Evolutionary conservation across 2,329 filamentous ascomycete species (phyloP).

Genomic region (Cryphonectria nitschkei): DNA sequence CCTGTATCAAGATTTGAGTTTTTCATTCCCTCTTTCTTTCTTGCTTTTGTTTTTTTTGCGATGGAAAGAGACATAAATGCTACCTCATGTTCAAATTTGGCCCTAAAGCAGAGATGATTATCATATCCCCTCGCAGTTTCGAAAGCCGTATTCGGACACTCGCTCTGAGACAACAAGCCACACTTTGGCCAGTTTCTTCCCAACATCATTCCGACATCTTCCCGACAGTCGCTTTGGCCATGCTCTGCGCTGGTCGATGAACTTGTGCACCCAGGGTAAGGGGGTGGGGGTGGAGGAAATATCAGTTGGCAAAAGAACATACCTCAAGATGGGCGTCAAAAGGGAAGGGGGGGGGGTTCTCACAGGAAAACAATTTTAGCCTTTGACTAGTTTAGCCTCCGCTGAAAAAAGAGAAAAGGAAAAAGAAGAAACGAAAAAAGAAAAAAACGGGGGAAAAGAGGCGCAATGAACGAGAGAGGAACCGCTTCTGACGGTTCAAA

Average conservation of each 20-base stretch:
- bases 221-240: neutral
- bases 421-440: too few species aligned
- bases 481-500: neutral
- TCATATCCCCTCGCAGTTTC: neutral
- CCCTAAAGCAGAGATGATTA: neutral
- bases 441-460: too few species aligned
- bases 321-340: neutral
- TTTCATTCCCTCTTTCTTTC: too few species aligned
- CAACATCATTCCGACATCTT: too few species aligned
- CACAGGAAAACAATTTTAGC: too few species aligned
- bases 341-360: too few species aligned
- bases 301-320: neutral
- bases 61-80: neutral
- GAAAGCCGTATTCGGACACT: neutral
- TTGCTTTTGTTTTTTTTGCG: too few species aligned
- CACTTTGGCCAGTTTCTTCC: neutral
- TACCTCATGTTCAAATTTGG: neutral
- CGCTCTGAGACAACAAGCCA: neutral
- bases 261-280: too few species aligned
- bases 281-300: neutral
- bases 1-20: neutral
- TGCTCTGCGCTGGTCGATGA: neutral
- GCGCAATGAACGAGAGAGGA: neutral
- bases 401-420: neutral
- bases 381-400: neutral